These are phyloP conservation scores for Hyphopichia buzzinii DNA, from an alignment of 1,139 yeast species.

Conservation along the genomic window DNA sequence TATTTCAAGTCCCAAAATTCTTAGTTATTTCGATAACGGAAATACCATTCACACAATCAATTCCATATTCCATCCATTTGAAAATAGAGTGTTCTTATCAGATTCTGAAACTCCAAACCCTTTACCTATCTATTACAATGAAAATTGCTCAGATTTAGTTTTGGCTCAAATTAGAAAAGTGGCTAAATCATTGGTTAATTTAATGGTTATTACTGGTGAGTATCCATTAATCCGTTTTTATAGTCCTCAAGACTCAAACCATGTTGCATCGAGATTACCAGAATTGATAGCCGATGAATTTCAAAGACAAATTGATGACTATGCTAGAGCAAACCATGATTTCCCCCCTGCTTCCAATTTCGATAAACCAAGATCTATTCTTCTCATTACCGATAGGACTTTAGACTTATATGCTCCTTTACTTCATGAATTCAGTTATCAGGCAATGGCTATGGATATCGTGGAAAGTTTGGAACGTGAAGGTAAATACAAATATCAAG, in stretches of 20 bases:
- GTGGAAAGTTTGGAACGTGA: conserved; percentile 50
- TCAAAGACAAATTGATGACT: conserved; percentile 69
- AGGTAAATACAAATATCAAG: conserved; percentile 56
- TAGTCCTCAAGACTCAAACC: conserved; percentile 44
- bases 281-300: conserved; percentile 71
- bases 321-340: conserved; percentile 65
- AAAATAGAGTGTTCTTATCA: conserved; percentile 38
- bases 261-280: conserved; percentile 62
- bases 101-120: conserved; percentile 48
- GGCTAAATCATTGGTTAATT: conserved; percentile 62
- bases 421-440: conserved; percentile 89
- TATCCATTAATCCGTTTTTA: conserved; percentile 82
- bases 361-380: conserved; percentile 65
- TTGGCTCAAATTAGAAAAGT: conserved; percentile 56
- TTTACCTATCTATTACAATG: conserved; percentile 72
- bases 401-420: conserved; percentile 82
- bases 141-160: conserved; percentile 61
- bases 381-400: conserved; percentile 78
- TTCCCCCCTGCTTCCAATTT: conserved; percentile 58
- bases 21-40: conserved; percentile 31
- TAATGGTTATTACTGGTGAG: conserved; percentile 81
- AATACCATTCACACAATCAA: conserved; percentile 25
- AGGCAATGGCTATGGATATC: conserved; percentile 87
- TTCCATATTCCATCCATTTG: conserved; percentile 33
- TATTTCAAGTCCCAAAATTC: conserved; percentile 29